Evolutionary conservation across 306 rosid species (phyloP).

Genomic region (Inga laurina): DNA sequence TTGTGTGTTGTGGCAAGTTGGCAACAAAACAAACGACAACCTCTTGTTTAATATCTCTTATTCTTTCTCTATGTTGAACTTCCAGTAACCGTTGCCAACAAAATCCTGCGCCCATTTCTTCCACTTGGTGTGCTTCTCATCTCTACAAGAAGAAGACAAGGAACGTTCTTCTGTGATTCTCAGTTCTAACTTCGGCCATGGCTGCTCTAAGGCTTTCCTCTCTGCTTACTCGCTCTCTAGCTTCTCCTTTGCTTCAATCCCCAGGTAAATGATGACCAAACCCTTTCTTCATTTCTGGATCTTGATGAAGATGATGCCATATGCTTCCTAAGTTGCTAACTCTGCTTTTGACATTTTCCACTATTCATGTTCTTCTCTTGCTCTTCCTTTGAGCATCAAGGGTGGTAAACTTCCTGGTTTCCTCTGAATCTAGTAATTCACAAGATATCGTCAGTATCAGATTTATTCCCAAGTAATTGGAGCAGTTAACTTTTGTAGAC

Average conservation of each 20-base stretch:
- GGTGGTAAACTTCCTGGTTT: background rate
- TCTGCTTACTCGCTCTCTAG: conserved; percentile 57
- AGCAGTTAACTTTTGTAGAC: background rate
- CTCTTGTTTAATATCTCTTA: background rate
- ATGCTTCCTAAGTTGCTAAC: background rate
- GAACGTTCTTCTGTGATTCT: background rate
- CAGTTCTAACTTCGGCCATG: conserved; percentile 43
- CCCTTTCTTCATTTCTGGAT: background rate
- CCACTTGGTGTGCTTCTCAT: background rate
- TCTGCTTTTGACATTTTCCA: background rate
- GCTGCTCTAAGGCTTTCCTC: conserved; percentile 69
- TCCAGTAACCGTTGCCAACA: background rate
- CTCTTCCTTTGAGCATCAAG: background rate
- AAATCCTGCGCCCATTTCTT: background rate
- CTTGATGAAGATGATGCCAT: background rate
- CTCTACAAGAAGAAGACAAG: background rate
- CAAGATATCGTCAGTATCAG: background rate
- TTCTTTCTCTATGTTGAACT: background rate
- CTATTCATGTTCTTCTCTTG: background rate
- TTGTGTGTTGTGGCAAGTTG: background rate
- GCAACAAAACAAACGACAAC: background rate
- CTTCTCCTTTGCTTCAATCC: conserved; percentile 58
- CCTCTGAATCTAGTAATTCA: too few relatives aligned
- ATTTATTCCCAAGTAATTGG: background rate
- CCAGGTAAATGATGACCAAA: conserved; percentile 49